phyloP scores from a whole-genome alignment of 1,139 yeast species.

The Yamadazyma dushanensis region DNA sequence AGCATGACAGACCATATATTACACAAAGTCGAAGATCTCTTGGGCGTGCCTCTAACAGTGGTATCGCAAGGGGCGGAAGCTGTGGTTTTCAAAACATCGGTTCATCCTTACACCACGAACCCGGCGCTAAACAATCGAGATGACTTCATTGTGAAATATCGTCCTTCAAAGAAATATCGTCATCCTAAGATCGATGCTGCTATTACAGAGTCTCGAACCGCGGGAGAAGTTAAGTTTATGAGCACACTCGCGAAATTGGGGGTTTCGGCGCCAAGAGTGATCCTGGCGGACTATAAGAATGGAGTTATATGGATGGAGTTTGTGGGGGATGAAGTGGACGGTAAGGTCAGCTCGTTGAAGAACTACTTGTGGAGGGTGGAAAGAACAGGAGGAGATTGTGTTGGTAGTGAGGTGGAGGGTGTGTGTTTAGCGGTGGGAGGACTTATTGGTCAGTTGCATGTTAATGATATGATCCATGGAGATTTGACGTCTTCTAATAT shows the following conservation, averaged over 20 bases:
- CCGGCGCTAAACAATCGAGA: slow-evolving; percentile 17
- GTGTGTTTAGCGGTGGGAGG: slow-evolving; percentile 60
- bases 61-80: slow-evolving; percentile 98
- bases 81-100: slow-evolving; percentile 61
- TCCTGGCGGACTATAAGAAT: slow-evolving; percentile 69
- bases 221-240: slow-evolving; percentile 81
- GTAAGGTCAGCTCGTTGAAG: slow-evolving; percentile 58
- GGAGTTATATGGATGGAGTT: slow-evolving; percentile 92
- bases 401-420: slow-evolving; percentile 35
- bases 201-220: slow-evolving; percentile 77
- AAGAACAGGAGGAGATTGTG: slow-evolving; percentile 27
- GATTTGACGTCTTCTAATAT: slow-evolving; percentile 92
- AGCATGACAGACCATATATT: slow-evolving; percentile 46
- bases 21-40: slow-evolving; percentile 37
- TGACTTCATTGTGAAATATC: slow-evolving; percentile 69
- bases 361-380: slow-evolving; percentile 71
- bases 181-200: slow-evolving; percentile 79
- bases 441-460: slow-evolving; percentile 71
- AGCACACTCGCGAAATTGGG: slow-evolving; percentile 56
- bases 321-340: slow-evolving; percentile 55
- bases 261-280: slow-evolving; percentile 65
- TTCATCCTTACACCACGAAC: slow-evolving; percentile 59
- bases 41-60: slow-evolving; percentile 51
- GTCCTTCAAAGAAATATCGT: slow-evolving; percentile 89
- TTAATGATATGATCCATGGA: slow-evolving; percentile 84